These are phyloP conservation scores for Trichosporon coremiiforme DNA, from an alignment of 1,284 basidiomycete genomes.

Conservation along the genomic window DNA sequence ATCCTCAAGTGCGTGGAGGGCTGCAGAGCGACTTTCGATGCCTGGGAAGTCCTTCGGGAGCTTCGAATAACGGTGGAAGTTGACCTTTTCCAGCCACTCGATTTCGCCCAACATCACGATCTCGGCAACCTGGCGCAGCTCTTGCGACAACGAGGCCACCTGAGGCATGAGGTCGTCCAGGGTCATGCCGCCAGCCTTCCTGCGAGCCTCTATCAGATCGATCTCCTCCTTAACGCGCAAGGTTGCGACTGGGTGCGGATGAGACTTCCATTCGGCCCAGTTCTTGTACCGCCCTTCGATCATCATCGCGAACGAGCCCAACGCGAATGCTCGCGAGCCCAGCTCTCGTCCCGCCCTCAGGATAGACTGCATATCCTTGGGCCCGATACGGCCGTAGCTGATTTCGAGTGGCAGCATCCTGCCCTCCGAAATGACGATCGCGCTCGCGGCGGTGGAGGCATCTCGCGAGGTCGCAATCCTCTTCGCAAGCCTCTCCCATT, in stretches of 20 bases:
- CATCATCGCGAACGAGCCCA: conserved; percentile 48
- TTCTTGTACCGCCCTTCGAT: conserved; percentile 39
- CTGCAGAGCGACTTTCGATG: conserved; percentile 55
- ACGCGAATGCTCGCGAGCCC: conserved; percentile 40
- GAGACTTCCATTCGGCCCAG: conserved; percentile 20
- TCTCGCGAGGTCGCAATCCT: conserved; percentile 28
- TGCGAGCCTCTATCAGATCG: conserved; percentile 19
- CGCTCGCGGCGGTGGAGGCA: conserved; percentile 39
- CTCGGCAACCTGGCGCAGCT: conserved; percentile 57
- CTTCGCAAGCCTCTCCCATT: conserved; percentile 40
- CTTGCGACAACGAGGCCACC: conserved; percentile 58
- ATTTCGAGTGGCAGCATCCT: conserved; percentile 57
- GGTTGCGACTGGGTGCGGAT: conserved; percentile 26
- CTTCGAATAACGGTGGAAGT: conserved; percentile 60
- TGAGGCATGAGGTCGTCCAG: conserved; percentile 60
- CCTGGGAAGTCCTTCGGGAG: conserved; percentile 31
- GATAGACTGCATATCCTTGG: conserved; percentile 51
- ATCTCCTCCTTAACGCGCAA: conserved; percentile 21
- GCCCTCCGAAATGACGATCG: conserved; percentile 40
- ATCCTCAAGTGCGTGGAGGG: conserved; percentile 52
- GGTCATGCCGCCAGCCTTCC: conserved; percentile 22
- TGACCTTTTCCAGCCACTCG: conserved; percentile 58
- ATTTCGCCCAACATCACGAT: conserved; percentile 54
- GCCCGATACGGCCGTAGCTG: conserved; percentile 55
- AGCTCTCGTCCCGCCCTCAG: conserved; percentile 48